Conservation (phyloP, 2,329 filamentous ascomycete genomes). For the Penicillium thymicola region DNA sequence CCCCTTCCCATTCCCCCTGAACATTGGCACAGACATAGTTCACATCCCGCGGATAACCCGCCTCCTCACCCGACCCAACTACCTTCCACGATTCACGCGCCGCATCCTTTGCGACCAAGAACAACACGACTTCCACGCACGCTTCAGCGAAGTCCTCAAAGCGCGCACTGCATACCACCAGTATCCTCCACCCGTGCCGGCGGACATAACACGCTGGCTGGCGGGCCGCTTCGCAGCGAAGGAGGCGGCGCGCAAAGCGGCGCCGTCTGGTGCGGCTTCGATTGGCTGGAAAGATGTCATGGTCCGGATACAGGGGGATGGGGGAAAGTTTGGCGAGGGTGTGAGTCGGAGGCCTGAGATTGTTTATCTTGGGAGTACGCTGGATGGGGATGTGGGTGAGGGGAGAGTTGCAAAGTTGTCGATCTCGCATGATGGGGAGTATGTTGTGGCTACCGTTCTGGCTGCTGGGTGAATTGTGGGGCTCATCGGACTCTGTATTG, state of each 20-base stretch:
- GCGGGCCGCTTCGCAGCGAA: conserved; percentile 66
- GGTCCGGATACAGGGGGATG: conserved; percentile 33
- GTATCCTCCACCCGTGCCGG: conserved; percentile 10
- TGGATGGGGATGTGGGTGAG: conserved; percentile 17
- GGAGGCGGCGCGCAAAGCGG: conserved; percentile 71
- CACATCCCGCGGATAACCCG: conserved; percentile 61
- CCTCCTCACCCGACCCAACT: conserved; percentile 51
- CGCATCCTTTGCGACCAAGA: conserved; percentile 43
- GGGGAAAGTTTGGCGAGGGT: conserved; percentile 10
- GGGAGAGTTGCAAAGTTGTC: conserved; percentile 66
- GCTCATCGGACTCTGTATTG: not conserved
- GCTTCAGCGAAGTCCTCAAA: conserved; percentile 26
- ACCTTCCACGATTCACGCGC: conserved; percentile 37
- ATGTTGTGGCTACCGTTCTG: conserved; percentile 56
- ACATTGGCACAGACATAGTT: conserved; percentile 77
- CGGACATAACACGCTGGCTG: conserved; percentile 43
- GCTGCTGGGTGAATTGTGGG: conserved; percentile 29
- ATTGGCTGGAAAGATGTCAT: conserved; percentile 62
- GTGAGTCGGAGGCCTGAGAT: conserved; percentile 37
- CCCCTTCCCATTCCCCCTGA: conserved; percentile 63
- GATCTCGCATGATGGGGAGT: conserved; percentile 84
- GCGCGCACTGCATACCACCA: not conserved
- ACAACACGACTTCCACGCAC: conserved; percentile 35
- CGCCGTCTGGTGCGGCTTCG: conserved; percentile 50
- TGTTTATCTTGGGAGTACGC: conserved; percentile 29